Evolutionary conservation across 352 stramenopile species (phyloP).

Genomic region (Aphanomyces cochlioides): DNA sequence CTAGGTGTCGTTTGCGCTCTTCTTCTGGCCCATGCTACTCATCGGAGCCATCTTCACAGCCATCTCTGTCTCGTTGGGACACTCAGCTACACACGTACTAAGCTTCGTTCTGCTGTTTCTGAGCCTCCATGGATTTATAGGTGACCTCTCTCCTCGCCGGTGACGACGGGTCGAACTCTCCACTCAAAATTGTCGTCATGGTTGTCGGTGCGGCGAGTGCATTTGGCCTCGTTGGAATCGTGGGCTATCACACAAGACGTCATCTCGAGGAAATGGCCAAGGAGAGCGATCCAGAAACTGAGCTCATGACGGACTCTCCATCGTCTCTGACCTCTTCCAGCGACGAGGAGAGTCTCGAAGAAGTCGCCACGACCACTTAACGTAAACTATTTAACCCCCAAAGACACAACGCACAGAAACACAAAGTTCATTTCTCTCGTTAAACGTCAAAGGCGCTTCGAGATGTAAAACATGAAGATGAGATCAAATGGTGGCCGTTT

Average conservation of each 20-base stretch:
- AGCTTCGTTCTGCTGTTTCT: neutral
- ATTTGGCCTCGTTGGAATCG: constrained; percentile 53
- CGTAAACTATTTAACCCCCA: too few relatives aligned
- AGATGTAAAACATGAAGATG: too few relatives aligned
- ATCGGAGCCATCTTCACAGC: constrained; percentile 65
- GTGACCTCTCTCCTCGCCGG: constrained; percentile 47
- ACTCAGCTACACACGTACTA: constrained; percentile 38
- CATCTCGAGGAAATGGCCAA: constrained; percentile 58
- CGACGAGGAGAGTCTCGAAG: too few relatives aligned
- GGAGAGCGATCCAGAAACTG: neutral
- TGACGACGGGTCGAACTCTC: constrained; percentile 40
- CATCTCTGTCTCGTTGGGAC: constrained; percentile 76
- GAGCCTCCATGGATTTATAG: constrained; percentile 37
- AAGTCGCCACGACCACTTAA: too few relatives aligned
- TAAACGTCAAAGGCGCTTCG: too few relatives aligned
- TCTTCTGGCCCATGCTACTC: constrained; percentile 57
- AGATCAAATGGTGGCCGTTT: too few relatives aligned
- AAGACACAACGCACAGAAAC: too few relatives aligned
- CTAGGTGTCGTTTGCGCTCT: constrained; percentile 61
- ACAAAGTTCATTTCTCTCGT: too few relatives aligned
- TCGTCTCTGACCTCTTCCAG: too few relatives aligned
- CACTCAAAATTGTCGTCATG: constrained; percentile 51
- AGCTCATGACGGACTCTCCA: neutral
- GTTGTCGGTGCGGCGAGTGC: constrained; percentile 53
- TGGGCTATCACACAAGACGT: constrained; percentile 66